Conservation (phyloP, 1,284 basidiomycete genomes). For the Cronartium ribicola region DNA sequence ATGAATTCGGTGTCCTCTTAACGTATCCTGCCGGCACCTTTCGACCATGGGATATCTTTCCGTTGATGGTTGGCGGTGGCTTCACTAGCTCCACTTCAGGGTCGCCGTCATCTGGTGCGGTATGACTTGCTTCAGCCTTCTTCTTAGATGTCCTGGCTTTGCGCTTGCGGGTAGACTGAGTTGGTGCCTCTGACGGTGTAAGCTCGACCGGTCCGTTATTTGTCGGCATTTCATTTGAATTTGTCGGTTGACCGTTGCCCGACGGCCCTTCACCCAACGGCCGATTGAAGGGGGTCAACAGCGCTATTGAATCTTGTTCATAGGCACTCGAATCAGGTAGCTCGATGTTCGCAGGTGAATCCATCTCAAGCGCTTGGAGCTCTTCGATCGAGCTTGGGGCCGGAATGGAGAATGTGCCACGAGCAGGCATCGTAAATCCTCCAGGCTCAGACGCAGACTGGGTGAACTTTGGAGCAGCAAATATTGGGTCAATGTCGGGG, state of each 20-base stretch:
- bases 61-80: constrained; percentile 42
- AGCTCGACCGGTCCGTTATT: not conserved
- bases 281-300: too few relatives aligned
- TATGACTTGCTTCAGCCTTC: constrained; percentile 2
- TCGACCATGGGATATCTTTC: constrained; percentile 33
- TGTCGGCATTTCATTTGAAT: not conserved
- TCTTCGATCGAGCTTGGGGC: constrained; percentile 21
- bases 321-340: not conserved
- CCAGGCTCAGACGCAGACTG: constrained; percentile 7
- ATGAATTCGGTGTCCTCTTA: constrained; percentile 86
- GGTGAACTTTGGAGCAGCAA: not conserved
- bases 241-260: not conserved
- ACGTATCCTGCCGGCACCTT: constrained; percentile 63
- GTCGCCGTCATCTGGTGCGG: not conserved
- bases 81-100: constrained; percentile 30
- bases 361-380: constrained; percentile 5
- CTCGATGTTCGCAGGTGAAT: not conserved
- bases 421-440: constrained; percentile 26
- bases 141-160: not conserved
- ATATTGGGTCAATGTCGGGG: constrained; percentile 12
- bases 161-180: constrained; percentile 4
- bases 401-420: constrained; percentile 35
- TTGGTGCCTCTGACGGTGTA: constrained; percentile 5
- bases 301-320: not conserved
- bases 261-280: not conserved